These are phyloP conservation scores for Saprolegnia parasitica DNA, from an alignment of 352 stramenopile species.

Conservation along the genomic window DNA sequence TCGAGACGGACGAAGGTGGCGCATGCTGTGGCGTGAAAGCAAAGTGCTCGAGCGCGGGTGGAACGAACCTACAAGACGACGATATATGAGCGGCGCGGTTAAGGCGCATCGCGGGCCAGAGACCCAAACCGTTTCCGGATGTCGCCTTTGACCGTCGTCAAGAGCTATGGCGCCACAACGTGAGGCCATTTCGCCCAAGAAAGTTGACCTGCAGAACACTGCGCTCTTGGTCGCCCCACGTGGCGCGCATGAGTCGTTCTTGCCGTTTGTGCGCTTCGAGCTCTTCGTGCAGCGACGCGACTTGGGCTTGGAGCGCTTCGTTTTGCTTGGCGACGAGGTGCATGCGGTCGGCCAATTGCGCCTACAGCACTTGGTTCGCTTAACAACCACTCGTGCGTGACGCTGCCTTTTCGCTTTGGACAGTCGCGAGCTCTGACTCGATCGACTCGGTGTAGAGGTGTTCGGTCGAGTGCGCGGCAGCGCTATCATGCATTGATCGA, in stretches of 20 bases:
- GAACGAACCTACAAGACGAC: conserved; percentile 10
- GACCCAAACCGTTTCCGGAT: conserved; percentile 25
- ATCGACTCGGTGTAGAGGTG: conserved; percentile 9
- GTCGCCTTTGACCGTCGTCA: conserved; percentile 9
- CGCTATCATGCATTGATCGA: not conserved
- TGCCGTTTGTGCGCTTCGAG: not conserved
- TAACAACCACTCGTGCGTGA: too few species aligned
- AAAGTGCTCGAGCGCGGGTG: not conserved
- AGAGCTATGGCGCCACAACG: not conserved
- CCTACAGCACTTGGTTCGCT: not conserved
- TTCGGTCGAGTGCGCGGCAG: conserved; percentile 1
- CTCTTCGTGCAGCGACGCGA: conserved; percentile 2
- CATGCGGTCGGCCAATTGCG: conserved; percentile 7
- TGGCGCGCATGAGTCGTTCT: not conserved
- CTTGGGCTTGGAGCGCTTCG: conserved; percentile 11
- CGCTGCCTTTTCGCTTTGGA: conserved; percentile 1
- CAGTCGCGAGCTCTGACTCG: not conserved
- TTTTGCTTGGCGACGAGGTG: conserved; percentile 23
- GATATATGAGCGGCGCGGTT: too few species aligned
- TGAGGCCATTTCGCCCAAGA: not conserved
- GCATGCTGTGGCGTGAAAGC: conserved; percentile 1
- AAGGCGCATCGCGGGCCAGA: too few species aligned
- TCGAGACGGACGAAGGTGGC: not conserved
- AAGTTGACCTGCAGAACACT: not conserved
- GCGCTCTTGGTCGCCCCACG: not conserved